These are phyloP conservation scores for Fusarium pseudograminearum DNA, from an alignment of 2,329 filamentous ascomycete genomes.

Conservation along the genomic window DNA sequence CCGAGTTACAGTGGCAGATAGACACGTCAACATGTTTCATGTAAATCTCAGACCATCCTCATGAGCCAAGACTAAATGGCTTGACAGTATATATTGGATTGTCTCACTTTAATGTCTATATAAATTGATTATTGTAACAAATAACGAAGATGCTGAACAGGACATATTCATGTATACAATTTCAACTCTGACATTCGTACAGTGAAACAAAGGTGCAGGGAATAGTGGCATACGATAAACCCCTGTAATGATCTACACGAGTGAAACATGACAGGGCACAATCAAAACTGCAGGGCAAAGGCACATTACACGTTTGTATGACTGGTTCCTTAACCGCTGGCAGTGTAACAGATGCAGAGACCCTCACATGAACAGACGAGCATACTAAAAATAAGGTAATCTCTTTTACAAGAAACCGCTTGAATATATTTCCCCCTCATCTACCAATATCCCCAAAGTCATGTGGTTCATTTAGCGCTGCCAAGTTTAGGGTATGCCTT, in stretches of 20 bases:
- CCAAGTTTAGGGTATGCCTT: constrained; percentile 3
- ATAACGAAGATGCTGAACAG: neutral
- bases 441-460: neutral
- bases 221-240: neutral
- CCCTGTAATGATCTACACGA: constrained; percentile 1
- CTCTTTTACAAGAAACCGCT: neutral
- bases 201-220: neutral
- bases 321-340: neutral
- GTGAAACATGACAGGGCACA: constrained; percentile 6
- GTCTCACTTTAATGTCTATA: neutral
- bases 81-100: neutral
- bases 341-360: neutral
- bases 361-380: neutral
- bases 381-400: neutral
- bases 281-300: neutral
- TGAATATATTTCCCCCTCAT: neutral
- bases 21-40: neutral
- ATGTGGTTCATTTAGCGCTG: neutral
- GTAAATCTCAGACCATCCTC: neutral
- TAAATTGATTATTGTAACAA: neutral
- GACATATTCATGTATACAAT: neutral
- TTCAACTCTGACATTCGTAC: neutral
- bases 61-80: neutral
- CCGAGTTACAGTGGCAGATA: neutral
- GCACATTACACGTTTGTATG: neutral